Base-by-base conservation (phyloP, 2,329 filamentous ascomycete species). In the Byssochlamys sp. region DNA sequence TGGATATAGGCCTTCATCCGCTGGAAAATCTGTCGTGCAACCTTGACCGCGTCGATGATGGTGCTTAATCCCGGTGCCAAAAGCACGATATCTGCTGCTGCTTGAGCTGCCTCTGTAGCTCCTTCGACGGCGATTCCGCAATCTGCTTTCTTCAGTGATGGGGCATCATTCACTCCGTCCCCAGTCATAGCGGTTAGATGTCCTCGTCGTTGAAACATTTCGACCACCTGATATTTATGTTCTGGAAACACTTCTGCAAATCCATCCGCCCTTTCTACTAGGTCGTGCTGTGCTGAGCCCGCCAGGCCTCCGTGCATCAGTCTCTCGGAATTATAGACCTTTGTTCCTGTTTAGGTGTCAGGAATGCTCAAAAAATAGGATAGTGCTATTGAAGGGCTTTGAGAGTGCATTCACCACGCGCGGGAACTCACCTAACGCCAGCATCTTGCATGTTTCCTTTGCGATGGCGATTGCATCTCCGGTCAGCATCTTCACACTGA, bases 401-500 rank as follows among this genome's bases (percentile, higher is more conserved):
- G 29, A 31, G 11, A 2, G 4, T 1, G 29, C 3, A 45, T 45
- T 45, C 39, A 45, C 39, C 4, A 51, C 25, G 27, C 6, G 49
- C 11, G 25, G 49, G 27, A 5, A 51, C 49, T 51, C 49, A 64
- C 86, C 85, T 59, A 88, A 81, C 62, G 85, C 84, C 67, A 88
- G 79, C 83, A 88, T 88, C 77, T 87, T 87, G 81, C 85, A 88
- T 62, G 85, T 88, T 75, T 89, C 85, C 77, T 88, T 88, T 58
- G 85, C 85, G 64, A 88, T 89, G 65, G 86, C 85, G 65, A 88
- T 86, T 62, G 86, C 86, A 69, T 88, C 86, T 80, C 86, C 85
- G 73, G 85, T 89, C 72, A 88, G 77, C 86, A 88, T 88, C 81
- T 88, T 88, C 64, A 88, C 85, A 58, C 81, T 83, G 26, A 89